Evolutionary conservation across 441 rosid species (phyloP), one percentile per base, ranked within the genome.

Genomic region (Metrosideros polymorpha): DNA sequence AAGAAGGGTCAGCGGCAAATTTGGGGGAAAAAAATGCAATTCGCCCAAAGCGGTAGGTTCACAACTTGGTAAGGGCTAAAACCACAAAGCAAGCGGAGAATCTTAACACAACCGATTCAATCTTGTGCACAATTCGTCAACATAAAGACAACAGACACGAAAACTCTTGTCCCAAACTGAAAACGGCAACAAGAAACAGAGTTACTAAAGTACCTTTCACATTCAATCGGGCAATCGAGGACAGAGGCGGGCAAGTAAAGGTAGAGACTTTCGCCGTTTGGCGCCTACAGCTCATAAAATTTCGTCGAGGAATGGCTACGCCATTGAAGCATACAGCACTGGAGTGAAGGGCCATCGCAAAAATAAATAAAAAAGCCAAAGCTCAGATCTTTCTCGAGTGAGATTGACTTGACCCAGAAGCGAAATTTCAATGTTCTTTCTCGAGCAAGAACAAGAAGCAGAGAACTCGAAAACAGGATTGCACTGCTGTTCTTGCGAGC

Each of bases 321-420:
- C 59, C 59, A 39, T 75, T 57, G 88, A 87, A 76, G 84, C 86
- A 75, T 2, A 49, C 47, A 49, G 84, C 88, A 83, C 56, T 32
- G 39, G 84, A 77, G 56, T 84, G 84, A n/a, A 84, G 86, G 57
- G 88, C 86, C 88, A 87, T 87, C 84, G 3, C 14, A 52, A 4
- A 43, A 24, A 45, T 25, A 17, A 61, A 0, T 10, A 18, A 2
- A 49, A 51, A 43, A 17, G 3, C 51, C 47, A 66, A 35, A 35
- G 79, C 47, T 10, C 8, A 42, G n/a, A 39, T 5, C 47, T 10
- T 66, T 66, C 8, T 9, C 47, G 3, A 66, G 47, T 1, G 45
- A 35, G 79, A 66, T 66, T 19, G 47, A 66, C 79, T 24, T 42
- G n/a, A 84, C 79, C 86, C 79, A 84, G 86, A 61, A 84, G 45